These are phyloP conservation scores for Leccinum subgranulosum DNA, from an alignment of 768 basidiomycete species.

Conservation along the genomic window DNA sequence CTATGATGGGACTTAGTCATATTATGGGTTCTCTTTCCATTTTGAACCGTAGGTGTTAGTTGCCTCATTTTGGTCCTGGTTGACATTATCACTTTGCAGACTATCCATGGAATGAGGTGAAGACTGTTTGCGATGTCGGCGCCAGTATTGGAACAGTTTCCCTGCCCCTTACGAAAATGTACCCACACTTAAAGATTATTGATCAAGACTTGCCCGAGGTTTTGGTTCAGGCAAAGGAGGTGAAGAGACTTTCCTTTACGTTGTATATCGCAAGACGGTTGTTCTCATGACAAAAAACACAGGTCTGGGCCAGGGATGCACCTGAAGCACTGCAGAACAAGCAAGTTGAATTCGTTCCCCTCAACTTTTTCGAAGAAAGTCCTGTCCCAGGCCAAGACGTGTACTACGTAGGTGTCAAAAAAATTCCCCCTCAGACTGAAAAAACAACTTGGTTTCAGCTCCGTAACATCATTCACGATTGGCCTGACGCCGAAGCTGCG, in stretches of 20 bases:
- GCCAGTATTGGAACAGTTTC: constrained; percentile 30
- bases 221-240: constrained; percentile 18
- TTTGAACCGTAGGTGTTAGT: constrained; percentile 17
- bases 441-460: constrained; percentile 8
- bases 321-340: constrained; percentile 17
- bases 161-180: constrained; percentile 22
- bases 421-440: background rate
- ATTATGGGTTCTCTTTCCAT: constrained; percentile 25
- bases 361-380: constrained; percentile 20
- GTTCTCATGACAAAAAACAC: background rate
- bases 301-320: constrained; percentile 18
- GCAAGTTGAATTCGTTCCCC: constrained; percentile 13
- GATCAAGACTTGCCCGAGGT: constrained; percentile 31
- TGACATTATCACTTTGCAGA: constrained; percentile 5
- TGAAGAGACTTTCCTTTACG: background rate
- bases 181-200: constrained; percentile 26
- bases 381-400: constrained; percentile 18
- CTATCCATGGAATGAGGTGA: constrained; percentile 24
- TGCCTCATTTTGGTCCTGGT: background rate
- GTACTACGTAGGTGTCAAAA: constrained; percentile 21
- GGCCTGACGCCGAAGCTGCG: constrained; percentile 34
- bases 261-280: background rate
- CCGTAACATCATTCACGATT: constrained; percentile 34
- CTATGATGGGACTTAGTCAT: constrained; percentile 20
- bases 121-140: constrained; percentile 29